Evolutionary conservation across 2,329 filamentous ascomycete species (phyloP), one percentile per base, ranked within the genome.

Genomic region (Aspergillus alliaceus): DNA sequence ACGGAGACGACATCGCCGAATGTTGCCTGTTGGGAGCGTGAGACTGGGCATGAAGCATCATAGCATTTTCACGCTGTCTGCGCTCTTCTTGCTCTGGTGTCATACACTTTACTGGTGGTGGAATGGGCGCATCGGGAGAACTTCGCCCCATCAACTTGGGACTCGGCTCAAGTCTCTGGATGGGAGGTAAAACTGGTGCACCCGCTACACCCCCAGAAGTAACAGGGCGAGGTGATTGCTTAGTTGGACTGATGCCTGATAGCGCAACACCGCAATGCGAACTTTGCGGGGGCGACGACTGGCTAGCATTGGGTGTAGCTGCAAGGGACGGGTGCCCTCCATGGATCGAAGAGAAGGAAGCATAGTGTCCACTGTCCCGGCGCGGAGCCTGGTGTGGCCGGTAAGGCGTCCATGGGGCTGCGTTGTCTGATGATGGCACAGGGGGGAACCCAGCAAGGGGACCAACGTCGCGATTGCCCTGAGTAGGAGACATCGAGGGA

Each of bases 381-480:
- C 69, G 70, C 4, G 68, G 64, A 22, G 67, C 66, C 11, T 68
- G 64, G 51, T 70, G 66, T 49, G 62, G 70, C 46, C 70, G 66
- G 49, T 66, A 72, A 37, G 75, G 72, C 14, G 72, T 71, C 60
- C 67, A 69, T 9, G 72, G 65, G 7, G 63, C 53, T 4, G 68
- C 54, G 14, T 64, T 69, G 49, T 75, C 72, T n/a, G 66, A 61
- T 8, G 67, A 56, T 14, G 57, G 61, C 24, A 66, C 60, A 15
- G 69, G 64, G n/a, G 74, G 75, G 40, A 79, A 75, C 8, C 77
- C 77, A 20, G 76, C 77, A 44, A 80, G 68, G 51, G 74, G 76
- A 4, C 77, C 77, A 46, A 79, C 68, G 65, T 83, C 73, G 70
- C 78, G 67, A 67, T 83, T 72, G 55, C 81, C 72, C 71, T 82